Conservation (phyloP, 2,329 filamentous ascomycete species). For the Cercospora brassicicola region DNA sequence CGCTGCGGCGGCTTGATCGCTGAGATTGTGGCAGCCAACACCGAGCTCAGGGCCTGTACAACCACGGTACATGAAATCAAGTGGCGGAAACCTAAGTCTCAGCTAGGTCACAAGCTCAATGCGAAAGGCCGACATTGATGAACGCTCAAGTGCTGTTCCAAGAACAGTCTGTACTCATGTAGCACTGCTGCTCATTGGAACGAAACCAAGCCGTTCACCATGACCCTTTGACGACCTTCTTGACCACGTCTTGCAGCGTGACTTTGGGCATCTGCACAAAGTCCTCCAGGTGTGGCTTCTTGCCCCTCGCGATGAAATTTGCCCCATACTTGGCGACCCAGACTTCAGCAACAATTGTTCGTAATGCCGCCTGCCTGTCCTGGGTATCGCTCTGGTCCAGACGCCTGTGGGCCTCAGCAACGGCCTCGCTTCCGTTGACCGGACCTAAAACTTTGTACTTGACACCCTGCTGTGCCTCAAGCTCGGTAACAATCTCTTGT, state of each 20-base stretch:
- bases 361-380: conserved; percentile 14
- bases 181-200: not conserved
- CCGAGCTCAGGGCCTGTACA: not conserved
- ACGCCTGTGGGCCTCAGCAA: conserved; percentile 18
- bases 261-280: conserved; percentile 19
- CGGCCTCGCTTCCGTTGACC: conserved; percentile 9
- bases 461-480: conserved; percentile 61
- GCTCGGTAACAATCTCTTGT: conserved; percentile 61
- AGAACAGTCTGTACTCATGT: not conserved
- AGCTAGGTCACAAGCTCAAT: not conserved
- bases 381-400: conserved; percentile 4
- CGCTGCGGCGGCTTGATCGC: not conserved
- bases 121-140: not conserved
- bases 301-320: conserved; percentile 13
- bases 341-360: conserved; percentile 20
- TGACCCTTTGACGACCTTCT: not conserved
- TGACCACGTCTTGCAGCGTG: conserved; percentile 13
- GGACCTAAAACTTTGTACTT: conserved; percentile 53
- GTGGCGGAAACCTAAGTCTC: not conserved
- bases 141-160: not conserved
- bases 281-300: conserved; percentile 16
- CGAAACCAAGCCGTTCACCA: not conserved
- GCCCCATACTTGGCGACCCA: conserved; percentile 20
- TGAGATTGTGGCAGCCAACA: not conserved
- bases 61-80: not conserved